phyloP scores from a whole-genome alignment of 2,329 filamentous ascomycete genomes.

The Neofusicoccum laricinum region DNA sequence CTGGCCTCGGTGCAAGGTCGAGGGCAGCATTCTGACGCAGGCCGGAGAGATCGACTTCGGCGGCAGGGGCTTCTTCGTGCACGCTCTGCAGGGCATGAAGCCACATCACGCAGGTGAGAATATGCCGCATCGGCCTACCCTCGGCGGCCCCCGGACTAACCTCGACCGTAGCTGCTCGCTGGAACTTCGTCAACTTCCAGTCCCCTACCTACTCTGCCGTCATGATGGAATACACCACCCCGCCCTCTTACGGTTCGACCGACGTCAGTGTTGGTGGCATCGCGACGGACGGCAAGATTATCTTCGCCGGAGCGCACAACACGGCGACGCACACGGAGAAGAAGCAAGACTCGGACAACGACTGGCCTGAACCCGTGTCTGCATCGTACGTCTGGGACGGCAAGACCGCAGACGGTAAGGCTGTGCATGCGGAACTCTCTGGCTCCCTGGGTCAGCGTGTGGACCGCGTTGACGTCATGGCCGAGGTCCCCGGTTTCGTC shows the following conservation, averaged over 20 bases:
- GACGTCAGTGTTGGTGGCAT: slow-evolving; percentile 80
- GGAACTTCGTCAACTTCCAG: slow-evolving; percentile 95
- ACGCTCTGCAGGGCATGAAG: slow-evolving; percentile 97
- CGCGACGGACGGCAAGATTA: slow-evolving; percentile 74
- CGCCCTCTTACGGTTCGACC: slow-evolving; percentile 85
- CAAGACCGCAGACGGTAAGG: slow-evolving; percentile 71
- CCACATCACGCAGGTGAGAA: slow-evolving; percentile 81
- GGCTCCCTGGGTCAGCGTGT: slow-evolving; percentile 65
- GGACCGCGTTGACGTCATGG: slow-evolving; percentile 93
- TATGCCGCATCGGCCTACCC: not conserved
- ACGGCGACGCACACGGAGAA: slow-evolving; percentile 66
- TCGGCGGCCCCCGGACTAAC: not conserved
- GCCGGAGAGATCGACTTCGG: slow-evolving; percentile 78
- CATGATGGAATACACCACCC: slow-evolving; percentile 95
- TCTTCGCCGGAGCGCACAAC: slow-evolving; percentile 67
- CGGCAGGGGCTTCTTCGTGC: slow-evolving; percentile 74
- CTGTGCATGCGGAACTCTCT: slow-evolving; percentile 67
- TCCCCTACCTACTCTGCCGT: slow-evolving; percentile 80
- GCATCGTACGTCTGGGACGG: slow-evolving; percentile 77
- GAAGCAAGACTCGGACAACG: slow-evolving; percentile 71
- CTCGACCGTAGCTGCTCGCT: slow-evolving; percentile 62
- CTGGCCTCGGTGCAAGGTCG: slow-evolving; percentile 82
- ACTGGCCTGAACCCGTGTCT: slow-evolving; percentile 82
- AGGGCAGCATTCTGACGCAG: slow-evolving; percentile 81
- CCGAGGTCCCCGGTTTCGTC: slow-evolving; percentile 90